Evolutionary conservation across 352 stramenopile genomes (phyloP).

Genomic region (Globisporangium cystogenes): DNA sequence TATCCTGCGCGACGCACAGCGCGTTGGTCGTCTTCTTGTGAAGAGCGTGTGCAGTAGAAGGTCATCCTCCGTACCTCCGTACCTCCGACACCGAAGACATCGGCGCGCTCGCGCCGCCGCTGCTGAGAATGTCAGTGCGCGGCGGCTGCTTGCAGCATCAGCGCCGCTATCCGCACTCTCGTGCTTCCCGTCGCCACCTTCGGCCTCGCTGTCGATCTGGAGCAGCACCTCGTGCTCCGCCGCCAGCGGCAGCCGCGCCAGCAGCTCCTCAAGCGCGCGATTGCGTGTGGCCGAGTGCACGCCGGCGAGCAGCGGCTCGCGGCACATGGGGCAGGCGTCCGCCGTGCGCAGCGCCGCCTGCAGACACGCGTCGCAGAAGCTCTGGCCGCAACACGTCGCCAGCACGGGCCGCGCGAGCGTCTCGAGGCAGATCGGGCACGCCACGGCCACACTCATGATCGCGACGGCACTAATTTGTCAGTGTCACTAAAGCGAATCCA

Average conservation of each 20-base stretch:
- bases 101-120: not conserved
- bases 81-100: not conserved
- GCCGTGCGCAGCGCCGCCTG: slow-evolving; percentile 27
- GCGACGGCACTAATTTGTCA: not conserved
- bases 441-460: slow-evolving; percentile 4
- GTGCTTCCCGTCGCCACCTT: not conserved
- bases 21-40: not conserved
- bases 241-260: slow-evolving; percentile 14
- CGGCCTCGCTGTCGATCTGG: slow-evolving; percentile 7
- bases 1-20: not conserved
- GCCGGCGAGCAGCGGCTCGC: slow-evolving; percentile 38
- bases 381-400: slow-evolving; percentile 56
- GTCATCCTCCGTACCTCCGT: too few relatives aligned
- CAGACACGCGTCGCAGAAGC: slow-evolving; percentile 56
- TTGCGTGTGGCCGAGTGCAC: slow-evolving; percentile 43
- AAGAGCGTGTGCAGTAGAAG: too few relatives aligned
- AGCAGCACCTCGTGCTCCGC: slow-evolving; percentile 17
- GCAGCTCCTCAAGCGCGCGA: slow-evolving; percentile 35
- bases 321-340: slow-evolving; percentile 56
- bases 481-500: not conserved
- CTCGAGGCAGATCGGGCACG: slow-evolving; percentile 53
- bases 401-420: slow-evolving; percentile 41
- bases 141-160: not conserved
- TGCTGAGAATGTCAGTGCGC: not conserved
- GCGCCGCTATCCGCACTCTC: not conserved